Evolutionary conservation across 257 asterid genomes (phyloP), one percentile per base, ranked within the genome.

Genomic region (Galeopsis tetrahit): DNA sequence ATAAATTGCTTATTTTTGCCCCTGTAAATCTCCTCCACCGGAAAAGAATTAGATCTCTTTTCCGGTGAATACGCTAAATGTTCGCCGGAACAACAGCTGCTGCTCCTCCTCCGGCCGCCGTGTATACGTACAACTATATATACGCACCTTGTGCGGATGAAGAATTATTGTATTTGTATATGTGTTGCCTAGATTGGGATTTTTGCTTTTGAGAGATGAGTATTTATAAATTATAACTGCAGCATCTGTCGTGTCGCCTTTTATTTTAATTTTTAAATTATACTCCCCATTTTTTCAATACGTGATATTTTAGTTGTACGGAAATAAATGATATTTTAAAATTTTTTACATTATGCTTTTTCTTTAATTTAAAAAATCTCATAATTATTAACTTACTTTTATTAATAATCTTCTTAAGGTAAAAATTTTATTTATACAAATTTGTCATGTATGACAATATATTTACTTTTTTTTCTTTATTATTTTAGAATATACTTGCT

Each of bases 141-240:
- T 66, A 60, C 31, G 39, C 49, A 28, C 39, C 6, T 35, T 71
- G 48, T 14, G 39, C 31, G 59, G 43, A 31, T 64, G 56, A 9
- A 21, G 35, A 3, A 13, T 35, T 2, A 52, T 9, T 70, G 28
- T 77, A 7, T 7, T 46, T 65, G 13, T 75, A 0, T 56, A 4
- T 51, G 1, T 34, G 33, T 34, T 65, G 21, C 5, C 34, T n/a
- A 34, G 62, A 55, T 67, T 71, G 81, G 72, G n/a, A 73, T 4
- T 48, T 28, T 31, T 49, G 67, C 42, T 40, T 69, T 51, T 52
- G 65, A 58, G 58, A 38, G 55, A 10, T 11, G 76, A 7, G 72
- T 42, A 60, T 75, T 48, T 75, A 71, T 75, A 80, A 60, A 70
- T 48, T 75, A 71, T 75, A 80, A 66, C 28, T 67, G 46, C 81